Base-by-base conservation (phyloP, 2,329 filamentous ascomycete species). In the Metarhizium robertsii region DNA sequence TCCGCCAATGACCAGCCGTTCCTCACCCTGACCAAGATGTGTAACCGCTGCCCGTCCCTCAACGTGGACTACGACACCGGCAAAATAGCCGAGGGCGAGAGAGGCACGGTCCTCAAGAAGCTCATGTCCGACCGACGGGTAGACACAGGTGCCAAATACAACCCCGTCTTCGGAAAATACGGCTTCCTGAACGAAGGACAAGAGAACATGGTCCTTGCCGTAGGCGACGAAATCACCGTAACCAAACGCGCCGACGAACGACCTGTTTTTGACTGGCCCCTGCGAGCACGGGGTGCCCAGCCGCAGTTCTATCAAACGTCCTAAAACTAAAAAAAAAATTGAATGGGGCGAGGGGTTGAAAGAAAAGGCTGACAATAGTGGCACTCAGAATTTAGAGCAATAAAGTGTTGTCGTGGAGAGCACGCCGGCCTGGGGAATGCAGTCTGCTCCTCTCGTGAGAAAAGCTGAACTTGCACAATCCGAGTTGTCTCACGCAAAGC, bases 1-100 rank as follows among this genome's bases (percentile, higher is more conserved):
- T 67, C 68, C 16, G 66, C 87, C 43, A 59, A 64, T 52, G 58
- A 59, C 38, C 34, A 55, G 18, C 64, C 66, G 5, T 71, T 70
- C 45, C 71, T 90, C 6, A 65, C 79, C 5, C 71, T 90, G 34
- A 90, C 85, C 38, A 82, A 81, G 53, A 88, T 90, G 67, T 91
- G 87, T 65, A 78, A 75, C 38, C 75, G 87, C 43, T 92, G 87
- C 67, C 71, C 75, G 34, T 87, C 84, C 58, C 72, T 90, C 58
- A 90, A 89, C 68, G 80, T 91, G 56, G 84, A 90, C 70, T 88
- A 87, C 65, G 65, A 71, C 25, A 88, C 83, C 0, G 87, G 87
- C 6, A 78, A 76, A 52, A 71, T 74, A 46, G 81, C 79, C 0
- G 70, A 71, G 1, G 82, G 81, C 2, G 80, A 83, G 62, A 67